These are phyloP conservation scores for Naganishia onofrii DNA, from an alignment of 768 basidiomycete species.

Conservation along the genomic window DNA sequence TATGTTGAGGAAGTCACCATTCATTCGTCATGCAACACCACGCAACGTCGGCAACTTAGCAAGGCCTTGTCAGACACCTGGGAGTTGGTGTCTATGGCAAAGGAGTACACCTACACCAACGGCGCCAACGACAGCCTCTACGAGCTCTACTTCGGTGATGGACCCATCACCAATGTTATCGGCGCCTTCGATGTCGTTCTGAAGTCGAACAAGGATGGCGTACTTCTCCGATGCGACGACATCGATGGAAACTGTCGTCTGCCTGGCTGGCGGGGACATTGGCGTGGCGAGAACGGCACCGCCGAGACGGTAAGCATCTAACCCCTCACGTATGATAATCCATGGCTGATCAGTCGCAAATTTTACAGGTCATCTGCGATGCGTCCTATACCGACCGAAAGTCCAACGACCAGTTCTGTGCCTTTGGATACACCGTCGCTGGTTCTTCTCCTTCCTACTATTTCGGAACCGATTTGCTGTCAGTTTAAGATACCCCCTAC, in stretches of 20 bases:
- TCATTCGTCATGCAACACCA: constrained; percentile 44
- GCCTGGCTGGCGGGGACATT: constrained; percentile 50
- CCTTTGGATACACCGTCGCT: constrained; percentile 40
- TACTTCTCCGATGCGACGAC: constrained; percentile 49
- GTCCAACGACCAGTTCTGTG: constrained; percentile 43
- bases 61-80: constrained; percentile 41
- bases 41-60: constrained; percentile 40
- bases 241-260: constrained; percentile 46
- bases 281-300: constrained; percentile 50
- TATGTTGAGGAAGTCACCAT: constrained; percentile 37
- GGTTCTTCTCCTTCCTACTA: constrained; percentile 39
- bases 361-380: constrained; percentile 40
- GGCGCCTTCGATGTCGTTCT: constrained; percentile 44
- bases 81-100: constrained; percentile 38
- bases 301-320: constrained; percentile 41
- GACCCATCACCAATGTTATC: constrained; percentile 35
- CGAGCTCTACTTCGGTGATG: constrained; percentile 47
- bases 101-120: constrained; percentile 38
- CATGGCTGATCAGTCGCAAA: not conserved
- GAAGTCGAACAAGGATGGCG: constrained; percentile 45
- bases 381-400: constrained; percentile 43
- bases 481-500: not conserved
- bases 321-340: not conserved
- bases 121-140: constrained; percentile 45
- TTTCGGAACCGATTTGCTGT: constrained; percentile 47